Conservation (phyloP, 345 rosid species). For the Rhodamnia argentea region DNA sequence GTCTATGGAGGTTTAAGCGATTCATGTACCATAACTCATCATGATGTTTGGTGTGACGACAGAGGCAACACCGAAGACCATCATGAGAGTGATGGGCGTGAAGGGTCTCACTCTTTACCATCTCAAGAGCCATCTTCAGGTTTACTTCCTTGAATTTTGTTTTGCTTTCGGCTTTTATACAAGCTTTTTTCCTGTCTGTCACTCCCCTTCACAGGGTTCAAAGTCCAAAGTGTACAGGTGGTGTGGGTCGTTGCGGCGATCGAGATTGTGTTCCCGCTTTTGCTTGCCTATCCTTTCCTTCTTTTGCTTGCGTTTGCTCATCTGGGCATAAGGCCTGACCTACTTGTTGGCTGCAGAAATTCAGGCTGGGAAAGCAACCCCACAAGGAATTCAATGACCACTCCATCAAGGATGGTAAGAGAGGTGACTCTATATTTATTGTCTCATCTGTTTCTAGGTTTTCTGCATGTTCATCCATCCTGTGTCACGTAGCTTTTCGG, state of each 20-base stretch:
- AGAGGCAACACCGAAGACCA: constrained; percentile 99
- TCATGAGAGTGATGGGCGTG: constrained; percentile 99
- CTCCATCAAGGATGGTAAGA: constrained; percentile 80
- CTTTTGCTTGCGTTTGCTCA: background rate
- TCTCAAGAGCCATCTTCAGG: constrained; percentile 99
- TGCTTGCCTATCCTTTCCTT: background rate
- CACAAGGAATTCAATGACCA: constrained; percentile 98
- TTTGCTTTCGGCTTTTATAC: background rate
- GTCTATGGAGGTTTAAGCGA: background rate
- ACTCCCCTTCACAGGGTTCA: background rate
- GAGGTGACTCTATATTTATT: background rate
- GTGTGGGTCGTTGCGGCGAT: background rate
- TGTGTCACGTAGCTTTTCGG: background rate
- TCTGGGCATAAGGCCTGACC: background rate
- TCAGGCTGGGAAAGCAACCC: constrained; percentile 99
- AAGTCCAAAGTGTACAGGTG: background rate
- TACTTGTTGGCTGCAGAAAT: constrained; percentile 43
- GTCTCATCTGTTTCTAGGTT: background rate
- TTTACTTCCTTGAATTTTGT: constrained; percentile 10
- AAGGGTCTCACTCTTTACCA: constrained; percentile 99
- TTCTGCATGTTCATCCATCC: background rate
- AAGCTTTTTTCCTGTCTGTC: background rate
- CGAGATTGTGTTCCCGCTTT: background rate
- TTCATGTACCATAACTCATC: background rate
- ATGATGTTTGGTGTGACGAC: background rate